Evolutionary conservation across 2,329 filamentous ascomycete species (phyloP).

Genomic region (Dactylellina drechsleri): DNA sequence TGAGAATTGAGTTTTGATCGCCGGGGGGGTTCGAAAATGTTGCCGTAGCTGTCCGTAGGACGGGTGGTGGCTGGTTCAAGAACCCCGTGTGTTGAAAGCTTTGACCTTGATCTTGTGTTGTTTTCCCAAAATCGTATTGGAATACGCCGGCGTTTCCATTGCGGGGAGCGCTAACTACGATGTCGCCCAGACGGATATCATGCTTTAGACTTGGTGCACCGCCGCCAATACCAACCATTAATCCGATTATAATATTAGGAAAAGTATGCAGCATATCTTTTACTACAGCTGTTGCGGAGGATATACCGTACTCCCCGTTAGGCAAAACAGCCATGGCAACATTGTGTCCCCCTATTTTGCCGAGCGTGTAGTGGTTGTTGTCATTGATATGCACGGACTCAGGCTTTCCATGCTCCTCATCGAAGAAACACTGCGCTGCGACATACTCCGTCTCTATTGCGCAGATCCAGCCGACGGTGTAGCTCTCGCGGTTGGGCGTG

Average conservation of each 20-base stretch:
- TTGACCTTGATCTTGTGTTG: neutral
- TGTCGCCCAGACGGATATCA: slow-evolving; percentile 57
- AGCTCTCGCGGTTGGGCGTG: too few species aligned
- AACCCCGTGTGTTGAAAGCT: neutral
- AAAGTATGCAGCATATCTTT: slow-evolving; percentile 3
- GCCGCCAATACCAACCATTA: slow-evolving; percentile 19
- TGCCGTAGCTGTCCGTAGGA: neutral
- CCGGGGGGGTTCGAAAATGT: too few species aligned
- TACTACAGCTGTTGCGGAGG: neutral
- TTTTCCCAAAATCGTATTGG: too few species aligned
- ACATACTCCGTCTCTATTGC: neutral
- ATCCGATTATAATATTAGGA: neutral
- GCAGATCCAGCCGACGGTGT: neutral
- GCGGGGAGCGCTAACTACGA: slow-evolving; percentile 7
- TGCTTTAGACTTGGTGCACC: neutral
- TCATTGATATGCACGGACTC: neutral
- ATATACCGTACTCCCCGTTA: neutral
- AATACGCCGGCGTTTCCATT: neutral
- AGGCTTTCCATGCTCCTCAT: neutral
- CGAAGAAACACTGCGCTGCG: neutral
- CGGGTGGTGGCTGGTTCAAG: neutral
- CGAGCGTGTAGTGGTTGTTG: slow-evolving; percentile 9
- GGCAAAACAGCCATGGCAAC: slow-evolving; percentile 16
- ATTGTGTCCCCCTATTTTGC: slow-evolving; percentile 8
- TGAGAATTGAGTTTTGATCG: too few species aligned